Base-by-base conservation (phyloP, 495 filamentous ascomycete genomes). In the Tuber calosporum region DNA sequence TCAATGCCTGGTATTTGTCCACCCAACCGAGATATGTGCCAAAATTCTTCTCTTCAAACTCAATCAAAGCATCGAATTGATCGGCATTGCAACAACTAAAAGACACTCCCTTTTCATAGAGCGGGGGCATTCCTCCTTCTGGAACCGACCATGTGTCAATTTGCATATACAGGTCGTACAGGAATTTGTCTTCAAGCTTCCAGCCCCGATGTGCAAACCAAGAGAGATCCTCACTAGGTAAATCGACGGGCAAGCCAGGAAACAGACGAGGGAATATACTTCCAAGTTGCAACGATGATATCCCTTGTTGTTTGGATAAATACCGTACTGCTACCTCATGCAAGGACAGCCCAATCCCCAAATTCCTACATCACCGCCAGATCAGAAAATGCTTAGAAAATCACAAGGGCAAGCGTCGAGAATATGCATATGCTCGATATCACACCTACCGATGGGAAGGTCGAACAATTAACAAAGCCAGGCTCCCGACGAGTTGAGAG, bases 141-240 rank as follows among this genome's bases (percentile, higher is more conserved):
- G 82, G 82, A 45, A 80, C 75, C 7, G 82, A 82, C 86, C 86
- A 88, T 74, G 87, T 85, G 40, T 84, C 82, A 66, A 89, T 85
- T 22, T 83, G 82, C 42, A 89, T 83, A 69, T 89, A 74, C 81
- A 89, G 84, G 82, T 90, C 88, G 75, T 84, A 84, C n/a, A 86
- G 83, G 72, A 85, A 83, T 41, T 84, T 82, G 36, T 84, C 82
- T 67, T 85, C 82, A 67, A 89, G 82, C 67, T 84, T 83, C 88
- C 88, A 90, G 42, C 84, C 86, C 72, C 87, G 84, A 69, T 85
- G 86, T 45, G 82, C 79, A 76, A 90, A 89, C 88, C 88, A 90
- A 37, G 85, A 83, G 67, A 74, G 53, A 72, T 88, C 86, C 48
- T 87, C 85, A 15, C 82, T 71, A 34, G 79, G 76, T 38, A 84